phyloP scores from a whole-genome alignment of 1,139 yeast genomes.

The Geotrichum aggregatum region DNA sequence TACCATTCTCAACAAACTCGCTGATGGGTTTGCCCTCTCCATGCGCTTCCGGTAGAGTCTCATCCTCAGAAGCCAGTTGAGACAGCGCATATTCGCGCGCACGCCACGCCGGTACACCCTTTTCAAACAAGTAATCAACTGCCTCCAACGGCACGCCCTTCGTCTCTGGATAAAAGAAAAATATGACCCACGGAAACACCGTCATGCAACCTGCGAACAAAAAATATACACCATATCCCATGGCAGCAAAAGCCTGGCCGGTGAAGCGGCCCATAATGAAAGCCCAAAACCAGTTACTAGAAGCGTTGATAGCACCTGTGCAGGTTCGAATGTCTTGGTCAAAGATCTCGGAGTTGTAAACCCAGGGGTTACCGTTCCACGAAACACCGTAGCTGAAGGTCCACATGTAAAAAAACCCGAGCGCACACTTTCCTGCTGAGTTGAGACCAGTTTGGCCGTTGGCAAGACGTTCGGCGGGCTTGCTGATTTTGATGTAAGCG shows the following conservation, averaged over 20 bases:
- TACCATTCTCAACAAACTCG: too few relatives aligned
- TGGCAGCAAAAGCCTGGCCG: conserved; percentile 11
- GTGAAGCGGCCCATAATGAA: conserved; percentile 30
- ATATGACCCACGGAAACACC: conserved; percentile 38
- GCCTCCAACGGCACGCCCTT: conserved; percentile 58
- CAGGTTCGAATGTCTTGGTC: conserved; percentile 47
- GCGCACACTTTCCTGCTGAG: conserved; percentile 47
- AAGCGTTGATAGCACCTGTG: conserved; percentile 50
- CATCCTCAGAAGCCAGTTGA: conserved; percentile 2
- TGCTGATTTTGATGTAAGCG: conserved; percentile 45
- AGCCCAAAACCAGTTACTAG: conserved; percentile 48
- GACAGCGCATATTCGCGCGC: not conserved
- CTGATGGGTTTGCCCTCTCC: too few relatives aligned
- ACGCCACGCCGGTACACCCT: conserved; percentile 2
- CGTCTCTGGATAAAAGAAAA: conserved; percentile 58
- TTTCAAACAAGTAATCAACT: conserved; percentile 1
- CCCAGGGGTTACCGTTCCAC: conserved; percentile 40
- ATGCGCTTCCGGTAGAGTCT: too few relatives aligned
- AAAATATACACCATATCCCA: conserved; percentile 19
- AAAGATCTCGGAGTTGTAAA: conserved; percentile 52
- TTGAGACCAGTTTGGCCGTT: conserved; percentile 19
- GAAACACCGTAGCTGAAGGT: conserved; percentile 31
- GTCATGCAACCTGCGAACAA: conserved; percentile 22
- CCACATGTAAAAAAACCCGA: conserved; percentile 43
- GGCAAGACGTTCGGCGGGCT: conserved; percentile 39